Percentiles rank a stretch among this genome's conserved stretches.
Conservation (phyloP, 768 basidiomycete genomes). For the Lentinula detonsa region DNA sequence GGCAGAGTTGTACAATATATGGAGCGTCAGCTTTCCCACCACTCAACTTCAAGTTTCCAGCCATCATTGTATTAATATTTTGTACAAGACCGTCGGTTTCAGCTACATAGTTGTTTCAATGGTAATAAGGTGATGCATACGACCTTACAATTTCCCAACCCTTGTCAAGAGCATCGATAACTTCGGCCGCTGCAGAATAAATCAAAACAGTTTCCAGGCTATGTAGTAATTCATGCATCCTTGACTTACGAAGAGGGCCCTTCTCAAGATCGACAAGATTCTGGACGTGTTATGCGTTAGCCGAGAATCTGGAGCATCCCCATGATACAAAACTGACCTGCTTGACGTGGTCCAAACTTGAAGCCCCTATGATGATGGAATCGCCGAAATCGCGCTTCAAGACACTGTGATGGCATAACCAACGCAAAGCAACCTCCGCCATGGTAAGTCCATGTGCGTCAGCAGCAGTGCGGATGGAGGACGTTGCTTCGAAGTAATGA, state of each 20-base stretch:
- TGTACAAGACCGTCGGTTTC: too few species aligned
- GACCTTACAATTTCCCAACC: not conserved
- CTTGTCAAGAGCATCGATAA: not conserved
- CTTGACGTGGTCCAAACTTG: conserved; percentile 24
- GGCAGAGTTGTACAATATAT: too few species aligned
- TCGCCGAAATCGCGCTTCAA: conserved; percentile 43
- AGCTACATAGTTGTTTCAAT: not conserved
- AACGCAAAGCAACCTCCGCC: conserved; percentile 53
- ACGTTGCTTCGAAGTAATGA: conserved; percentile 43
- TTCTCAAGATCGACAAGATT: conserved; percentile 5
- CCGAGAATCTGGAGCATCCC: not conserved
- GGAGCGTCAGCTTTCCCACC: too few species aligned
- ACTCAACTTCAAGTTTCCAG: too few species aligned
- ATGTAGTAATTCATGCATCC: not conserved
- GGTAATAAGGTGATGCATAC: not conserved
- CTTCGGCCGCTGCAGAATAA: not conserved
- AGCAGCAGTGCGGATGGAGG: conserved; percentile 34
- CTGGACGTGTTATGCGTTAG: not conserved
- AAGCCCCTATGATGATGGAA: conserved; percentile 58
- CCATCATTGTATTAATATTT: too few species aligned
- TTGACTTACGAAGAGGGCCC: not conserved
- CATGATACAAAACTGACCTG: not conserved
- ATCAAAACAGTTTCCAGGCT: not conserved
- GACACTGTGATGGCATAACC: conserved; percentile 52
- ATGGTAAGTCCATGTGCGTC: conserved; percentile 40